A percentile compares a stretch with the other conserved stretches of the same genome.
phyloP scores from a whole-genome alignment of 345 rosid species.

The Aquilaria sinensis region DNA sequence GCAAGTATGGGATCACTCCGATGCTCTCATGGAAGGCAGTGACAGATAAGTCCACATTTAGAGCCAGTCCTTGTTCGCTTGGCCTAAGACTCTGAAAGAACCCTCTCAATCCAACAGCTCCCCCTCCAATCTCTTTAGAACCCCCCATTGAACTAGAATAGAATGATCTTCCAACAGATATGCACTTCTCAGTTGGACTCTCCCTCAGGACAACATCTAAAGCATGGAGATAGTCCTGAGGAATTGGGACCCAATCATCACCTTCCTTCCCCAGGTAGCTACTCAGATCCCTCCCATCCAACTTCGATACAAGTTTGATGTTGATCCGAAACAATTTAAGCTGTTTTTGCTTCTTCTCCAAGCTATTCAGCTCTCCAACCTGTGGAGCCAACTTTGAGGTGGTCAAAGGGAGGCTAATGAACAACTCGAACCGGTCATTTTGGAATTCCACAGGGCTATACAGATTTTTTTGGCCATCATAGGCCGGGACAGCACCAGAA shows the following conservation, averaged over 20 bases:
- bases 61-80: slow-evolving; percentile 91
- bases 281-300: slow-evolving; percentile 65
- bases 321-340: slow-evolving; percentile 61
- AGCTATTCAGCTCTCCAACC: slow-evolving; percentile 25
- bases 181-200: slow-evolving; percentile 72
- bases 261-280: slow-evolving; percentile 61
- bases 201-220: slow-evolving; percentile 88
- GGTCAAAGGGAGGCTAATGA: slow-evolving; percentile 80
- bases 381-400: slow-evolving; percentile 24
- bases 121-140: slow-evolving; percentile 79
- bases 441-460: slow-evolving; percentile 85
- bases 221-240: slow-evolving; percentile 92
- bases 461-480: slow-evolving; percentile 77
- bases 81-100: slow-evolving; percentile 95
- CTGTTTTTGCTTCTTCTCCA: slow-evolving; percentile 45
- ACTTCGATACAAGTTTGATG: slow-evolving; percentile 74
- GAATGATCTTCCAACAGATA: slow-evolving; percentile 68
- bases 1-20: slow-evolving; percentile 80
- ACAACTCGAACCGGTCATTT: slow-evolving; percentile 80
- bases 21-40: slow-evolving; percentile 92
- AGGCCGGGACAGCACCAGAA: slow-evolving; percentile 65
- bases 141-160: slow-evolving; percentile 82
- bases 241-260: slow-evolving; percentile 70
- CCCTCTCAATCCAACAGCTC: slow-evolving; percentile 84
- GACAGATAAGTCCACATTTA: slow-evolving; percentile 83